Evolutionary conservation across 1,284 basidiomycete species (phyloP).

Genomic region (Ustilago tritici): DNA sequence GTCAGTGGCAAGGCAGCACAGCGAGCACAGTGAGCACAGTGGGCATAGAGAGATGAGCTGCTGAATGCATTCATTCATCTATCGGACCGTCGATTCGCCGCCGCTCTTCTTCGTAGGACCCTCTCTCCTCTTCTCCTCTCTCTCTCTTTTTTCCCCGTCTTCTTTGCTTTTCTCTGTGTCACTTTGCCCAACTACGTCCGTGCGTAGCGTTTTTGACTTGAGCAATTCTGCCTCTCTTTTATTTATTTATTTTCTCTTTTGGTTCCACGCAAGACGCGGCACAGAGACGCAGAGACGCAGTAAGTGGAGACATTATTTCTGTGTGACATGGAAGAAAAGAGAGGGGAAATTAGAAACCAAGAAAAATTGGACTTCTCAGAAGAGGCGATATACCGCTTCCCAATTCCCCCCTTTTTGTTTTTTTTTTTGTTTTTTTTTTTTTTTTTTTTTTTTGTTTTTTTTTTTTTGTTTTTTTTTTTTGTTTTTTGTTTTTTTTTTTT

Average conservation of each 20-base stretch:
- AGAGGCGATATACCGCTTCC: background rate
- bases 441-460: too few relatives aligned
- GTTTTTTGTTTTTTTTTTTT: too few relatives aligned
- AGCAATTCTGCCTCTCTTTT: slow-evolving; percentile 6
- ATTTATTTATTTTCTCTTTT: background rate
- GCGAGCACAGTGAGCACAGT: too few relatives aligned
- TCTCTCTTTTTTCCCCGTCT: background rate
- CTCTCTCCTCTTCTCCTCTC: slow-evolving; percentile 4
- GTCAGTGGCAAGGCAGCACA: too few relatives aligned
- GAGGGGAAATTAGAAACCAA: background rate
- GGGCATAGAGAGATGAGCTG: slow-evolving; percentile 4
- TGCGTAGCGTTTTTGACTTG: slow-evolving; percentile 1
- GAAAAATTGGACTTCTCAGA: background rate
- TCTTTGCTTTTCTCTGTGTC: background rate
- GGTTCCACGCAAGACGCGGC: slow-evolving; percentile 6
- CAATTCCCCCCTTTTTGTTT: too few relatives aligned
- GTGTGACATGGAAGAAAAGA: background rate
- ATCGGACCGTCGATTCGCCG: background rate
- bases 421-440: too few relatives aligned
- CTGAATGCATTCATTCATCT: slow-evolving; percentile 1
- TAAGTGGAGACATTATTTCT: background rate
- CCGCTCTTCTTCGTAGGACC: background rate
- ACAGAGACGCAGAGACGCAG: background rate
- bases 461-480: too few relatives aligned
- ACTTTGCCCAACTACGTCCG: background rate